Percentiles rank a stretch among this genome's conserved stretches.
These are phyloP conservation scores for Ustilago cynodontis DNA, from an alignment of 1,284 basidiomycete species.

Conservation along the genomic window DNA sequence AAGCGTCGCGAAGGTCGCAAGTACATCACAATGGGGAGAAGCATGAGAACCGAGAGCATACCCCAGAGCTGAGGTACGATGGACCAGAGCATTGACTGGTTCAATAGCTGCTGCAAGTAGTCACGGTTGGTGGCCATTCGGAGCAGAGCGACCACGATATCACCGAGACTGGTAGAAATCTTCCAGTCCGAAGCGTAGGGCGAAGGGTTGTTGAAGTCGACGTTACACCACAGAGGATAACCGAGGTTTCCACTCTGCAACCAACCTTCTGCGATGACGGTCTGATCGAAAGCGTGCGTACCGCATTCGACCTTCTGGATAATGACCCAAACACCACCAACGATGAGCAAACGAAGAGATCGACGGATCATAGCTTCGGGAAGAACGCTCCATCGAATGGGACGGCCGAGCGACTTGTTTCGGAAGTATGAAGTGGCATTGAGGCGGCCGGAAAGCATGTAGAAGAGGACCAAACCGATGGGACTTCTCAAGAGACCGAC, in stretches of 20 bases:
- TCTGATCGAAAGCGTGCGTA: slow-evolving; percentile 58
- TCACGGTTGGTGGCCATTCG: slow-evolving; percentile 70
- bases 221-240: slow-evolving; percentile 70
- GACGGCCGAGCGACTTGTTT: slow-evolving; percentile 63
- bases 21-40: slow-evolving; percentile 69
- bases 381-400: slow-evolving; percentile 65
- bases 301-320: slow-evolving; percentile 69
- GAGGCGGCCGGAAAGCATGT: slow-evolving; percentile 71
- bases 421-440: slow-evolving; percentile 70
- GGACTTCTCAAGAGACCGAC: slow-evolving; percentile 51
- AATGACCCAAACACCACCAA: slow-evolving; percentile 69
- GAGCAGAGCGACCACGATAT: slow-evolving; percentile 69
- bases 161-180: slow-evolving; percentile 60
- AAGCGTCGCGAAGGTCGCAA: slow-evolving; percentile 68
- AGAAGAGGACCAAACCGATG: slow-evolving; percentile 53
- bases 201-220: slow-evolving; percentile 59
- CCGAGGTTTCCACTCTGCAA: slow-evolving; percentile 66
- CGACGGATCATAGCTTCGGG: slow-evolving; percentile 70
- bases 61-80: slow-evolving; percentile 72
- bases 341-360: slow-evolving; percentile 70
- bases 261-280: slow-evolving; percentile 65
- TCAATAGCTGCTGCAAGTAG: slow-evolving; percentile 70
- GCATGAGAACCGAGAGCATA: slow-evolving; percentile 70
- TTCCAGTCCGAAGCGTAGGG: slow-evolving; percentile 38
- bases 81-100: slow-evolving; percentile 71